Base-by-base conservation (phyloP, 169 alveolate species). In the Plasmodium falciparum region DNA sequence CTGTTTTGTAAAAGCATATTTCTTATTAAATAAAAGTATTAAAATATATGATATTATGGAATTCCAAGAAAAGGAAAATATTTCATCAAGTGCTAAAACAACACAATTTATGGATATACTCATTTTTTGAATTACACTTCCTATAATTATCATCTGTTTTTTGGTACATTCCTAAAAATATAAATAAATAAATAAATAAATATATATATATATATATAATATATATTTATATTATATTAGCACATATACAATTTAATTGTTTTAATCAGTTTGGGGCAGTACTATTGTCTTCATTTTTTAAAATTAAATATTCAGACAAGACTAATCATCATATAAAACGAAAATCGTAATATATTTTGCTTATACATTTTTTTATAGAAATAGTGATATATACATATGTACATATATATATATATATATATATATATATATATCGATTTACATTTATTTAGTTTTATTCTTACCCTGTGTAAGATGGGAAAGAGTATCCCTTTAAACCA, bases 121-220 rank as follows among this genome's bases (percentile, higher is more conserved):
- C 56, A 97, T 95, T 72, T 96, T 97, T 74, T 96, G 93, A 58
- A 97, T 74, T 47, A 97, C 96, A 78, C 97, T 95, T 29, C 99
- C 99, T 33, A 98, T 93, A 59, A 98, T 97, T n/a, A 98, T 93
- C 20, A 99, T 99, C 93, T 98, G 99, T 95, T 97, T 97, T 52
- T 96, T 92, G 7, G 97, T 97, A 66, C 98, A 96, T 29, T 95
- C 96, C 96, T 94, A 71, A 24, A 24, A 13, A 63, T 6, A 47
- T 90, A 47, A 70, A 15, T 29, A 70, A 29, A 17, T 8, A 49
- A n/a, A 12, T 59, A 61, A 6, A 50, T 20, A 58, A 17, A 78
- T 47, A 24, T 4, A 29, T 20, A 8, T 26, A 29, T 12, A 13
- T 65, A 65, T 12, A 33, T 26, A 66, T 5, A 67, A 65, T 7